These are phyloP conservation scores for Aspergillus ellipticus DNA, from an alignment of 495 filamentous ascomycete species.

Conservation along the genomic window DNA sequence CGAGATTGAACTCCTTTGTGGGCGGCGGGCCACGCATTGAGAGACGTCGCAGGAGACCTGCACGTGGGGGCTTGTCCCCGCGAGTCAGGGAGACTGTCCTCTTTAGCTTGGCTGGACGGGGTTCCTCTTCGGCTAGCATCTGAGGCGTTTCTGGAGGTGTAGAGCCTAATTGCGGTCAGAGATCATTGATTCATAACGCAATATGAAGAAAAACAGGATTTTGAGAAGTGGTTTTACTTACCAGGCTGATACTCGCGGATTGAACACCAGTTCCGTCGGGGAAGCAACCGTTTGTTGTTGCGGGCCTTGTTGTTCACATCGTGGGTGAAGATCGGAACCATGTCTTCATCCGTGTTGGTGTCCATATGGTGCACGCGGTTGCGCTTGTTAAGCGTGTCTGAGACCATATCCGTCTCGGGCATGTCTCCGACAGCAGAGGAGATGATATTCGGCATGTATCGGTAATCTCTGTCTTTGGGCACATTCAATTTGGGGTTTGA, in stretches of 20 bases:
- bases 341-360: slow-evolving; percentile 81
- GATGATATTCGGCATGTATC: slow-evolving; percentile 90
- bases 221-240: too few species aligned
- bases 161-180: slow-evolving; percentile 26
- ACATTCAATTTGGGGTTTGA: slow-evolving; percentile 76
- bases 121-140: slow-evolving; percentile 34
- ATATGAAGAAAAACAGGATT: too few species aligned
- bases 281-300: slow-evolving; percentile 89
- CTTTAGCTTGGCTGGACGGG: slow-evolving; percentile 48
- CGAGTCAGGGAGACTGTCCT: slow-evolving; percentile 63
- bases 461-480: slow-evolving; percentile 78
- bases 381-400: slow-evolving; percentile 87
- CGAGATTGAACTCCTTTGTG: slow-evolving; percentile 40
- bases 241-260: slow-evolving; percentile 80
- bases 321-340: slow-evolving; percentile 86
- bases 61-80: slow-evolving; percentile 39
- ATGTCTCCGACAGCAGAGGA: slow-evolving; percentile 90
- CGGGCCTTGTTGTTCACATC: slow-evolving; percentile 85
- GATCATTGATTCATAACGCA: not conserved
- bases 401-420: slow-evolving; percentile 83
- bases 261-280: slow-evolving; percentile 89
- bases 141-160: slow-evolving; percentile 66
- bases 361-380: slow-evolving; percentile 84
- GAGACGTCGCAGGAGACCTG: slow-evolving; percentile 54
- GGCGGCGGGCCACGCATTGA: slow-evolving; percentile 42